A percentile compares a stretch with the other conserved stretches of the same genome.
phyloP scores from a whole-genome alignment of 2,329 filamentous ascomycete species.

The Aspergillus cejpii region DNA sequence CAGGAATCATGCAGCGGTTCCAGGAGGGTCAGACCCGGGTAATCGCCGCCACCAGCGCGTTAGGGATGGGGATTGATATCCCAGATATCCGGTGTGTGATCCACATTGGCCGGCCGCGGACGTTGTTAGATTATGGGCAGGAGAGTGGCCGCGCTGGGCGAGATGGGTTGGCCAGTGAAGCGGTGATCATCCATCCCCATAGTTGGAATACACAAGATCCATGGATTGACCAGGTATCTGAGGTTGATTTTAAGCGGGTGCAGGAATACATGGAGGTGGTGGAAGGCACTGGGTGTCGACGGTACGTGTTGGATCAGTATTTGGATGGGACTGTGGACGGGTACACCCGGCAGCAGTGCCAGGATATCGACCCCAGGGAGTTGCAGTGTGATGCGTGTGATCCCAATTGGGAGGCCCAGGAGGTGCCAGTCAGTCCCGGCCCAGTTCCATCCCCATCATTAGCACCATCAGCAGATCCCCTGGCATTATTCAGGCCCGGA shows the following conservation, averaged over 20 bases:
- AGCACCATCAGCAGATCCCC: no score
- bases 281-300: neutral
- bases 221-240: neutral
- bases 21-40: neutral
- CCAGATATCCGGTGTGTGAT: slow-evolving; percentile 10
- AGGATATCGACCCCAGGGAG: no score
- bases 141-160: no score
- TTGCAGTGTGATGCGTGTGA: no score
- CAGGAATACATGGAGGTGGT: neutral
- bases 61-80: slow-evolving; percentile 9
- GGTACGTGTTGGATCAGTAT: neutral
- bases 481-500: no score
- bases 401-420: no score
- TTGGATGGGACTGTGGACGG: neutral
- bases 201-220: neutral
- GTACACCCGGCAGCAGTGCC: no score
- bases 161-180: no score
- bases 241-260: neutral
- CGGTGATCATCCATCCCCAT: slow-evolving; percentile 4
- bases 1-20: no score
- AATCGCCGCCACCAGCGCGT: slow-evolving; percentile 1
- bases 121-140: no score
- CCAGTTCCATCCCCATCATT: no score
- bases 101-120: slow-evolving; percentile 1
- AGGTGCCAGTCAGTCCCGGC: no score